Conservation (phyloP, 495 filamentous ascomycete species). For the Staphylotrichum tortipilum region DNA sequence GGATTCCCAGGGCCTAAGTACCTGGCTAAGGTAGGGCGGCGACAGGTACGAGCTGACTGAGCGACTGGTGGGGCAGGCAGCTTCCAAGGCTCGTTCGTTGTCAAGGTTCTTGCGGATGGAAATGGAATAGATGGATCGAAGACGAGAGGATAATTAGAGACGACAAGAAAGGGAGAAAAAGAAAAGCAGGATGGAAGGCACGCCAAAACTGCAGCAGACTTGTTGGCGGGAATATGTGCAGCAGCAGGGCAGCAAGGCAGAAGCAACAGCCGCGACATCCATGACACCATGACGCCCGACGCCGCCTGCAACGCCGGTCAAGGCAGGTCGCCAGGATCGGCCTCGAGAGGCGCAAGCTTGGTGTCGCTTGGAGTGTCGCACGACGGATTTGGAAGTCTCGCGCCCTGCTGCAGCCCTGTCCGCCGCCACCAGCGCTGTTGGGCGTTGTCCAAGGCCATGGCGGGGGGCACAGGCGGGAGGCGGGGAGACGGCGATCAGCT, state of each 20-base stretch:
- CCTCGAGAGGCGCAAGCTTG: background rate
- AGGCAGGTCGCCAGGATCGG: background rate
- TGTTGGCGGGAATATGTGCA: background rate
- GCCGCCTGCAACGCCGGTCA: too few species aligned
- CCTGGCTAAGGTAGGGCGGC: background rate
- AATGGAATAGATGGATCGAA: too few species aligned
- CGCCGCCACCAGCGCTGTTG: too few species aligned
- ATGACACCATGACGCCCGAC: conserved; percentile 6
- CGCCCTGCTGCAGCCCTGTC: background rate
- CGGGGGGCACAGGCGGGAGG: background rate
- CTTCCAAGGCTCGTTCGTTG: background rate
- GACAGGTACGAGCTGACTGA: background rate
- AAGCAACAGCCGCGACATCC: conserved; percentile 4
- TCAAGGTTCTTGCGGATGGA: too few species aligned
- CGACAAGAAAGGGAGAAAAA: background rate
- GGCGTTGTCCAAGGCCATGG: too few species aligned
- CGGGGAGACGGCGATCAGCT: background rate
- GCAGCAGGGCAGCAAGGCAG: too few species aligned
- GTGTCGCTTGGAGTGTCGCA: background rate
- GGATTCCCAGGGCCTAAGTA: background rate
- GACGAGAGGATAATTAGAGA: too few species aligned
- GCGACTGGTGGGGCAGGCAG: background rate
- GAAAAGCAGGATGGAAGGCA: background rate
- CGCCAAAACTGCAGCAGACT: background rate
- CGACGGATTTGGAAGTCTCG: conserved; percentile 5